Base-by-base conservation (phyloP, 2,329 filamentous ascomycete genomes). In the Pyrenochaeta sp. region DNA sequence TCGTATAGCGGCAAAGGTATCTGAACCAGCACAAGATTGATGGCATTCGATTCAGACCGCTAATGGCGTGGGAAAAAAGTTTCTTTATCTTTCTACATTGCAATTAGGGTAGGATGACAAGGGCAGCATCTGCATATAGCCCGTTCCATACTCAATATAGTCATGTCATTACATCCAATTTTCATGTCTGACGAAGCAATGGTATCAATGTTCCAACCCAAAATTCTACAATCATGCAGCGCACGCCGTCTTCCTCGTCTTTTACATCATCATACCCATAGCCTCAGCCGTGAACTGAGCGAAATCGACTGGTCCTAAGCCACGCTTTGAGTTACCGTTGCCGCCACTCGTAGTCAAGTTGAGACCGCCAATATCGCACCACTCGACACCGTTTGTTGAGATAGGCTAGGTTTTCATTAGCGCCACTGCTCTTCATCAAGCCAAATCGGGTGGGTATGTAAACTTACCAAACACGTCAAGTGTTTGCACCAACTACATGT, bases 401-500 rank as follows among this genome's bases (percentile, higher is more conserved):
- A 74, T 64, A 0, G 66, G 65, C 67, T 71, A 22, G 49, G 43
- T 3, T 37, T 32, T n/a, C 40, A 27, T 55, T 40, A 64, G 47
- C 40, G 27, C 9, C 22, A 7, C 22, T 42, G 13, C n/a, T 22
- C 15, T n/a, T 42, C 15, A 27, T 45, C 36, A 2, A 28, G 28
- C 13, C 22, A 19, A 27, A 25, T 7, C 30, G 3, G 34, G 32
- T 9, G 15, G 15, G 45, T 36, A 44, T 28, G 51, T 9, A 25
- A 30, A 89, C 92, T 86, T 82, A 95, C 92, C 80, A 99, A 80
- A 74, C 95, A 99, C 76, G 91, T 96, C 68, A 99, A 79, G 72
- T 96, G 95, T 82, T 96, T 95, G 83, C 95, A 99, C 95, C 95
- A 99, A 10, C 80, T 83, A 77, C 95, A 99, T 30, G 85, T 88